Percentiles rank a stretch among this genome's conserved stretches.
These are phyloP conservation scores for Coemansia sp. DNA, from an alignment of 192 early-diverging fungal species.

Conservation along the genomic window DNA sequence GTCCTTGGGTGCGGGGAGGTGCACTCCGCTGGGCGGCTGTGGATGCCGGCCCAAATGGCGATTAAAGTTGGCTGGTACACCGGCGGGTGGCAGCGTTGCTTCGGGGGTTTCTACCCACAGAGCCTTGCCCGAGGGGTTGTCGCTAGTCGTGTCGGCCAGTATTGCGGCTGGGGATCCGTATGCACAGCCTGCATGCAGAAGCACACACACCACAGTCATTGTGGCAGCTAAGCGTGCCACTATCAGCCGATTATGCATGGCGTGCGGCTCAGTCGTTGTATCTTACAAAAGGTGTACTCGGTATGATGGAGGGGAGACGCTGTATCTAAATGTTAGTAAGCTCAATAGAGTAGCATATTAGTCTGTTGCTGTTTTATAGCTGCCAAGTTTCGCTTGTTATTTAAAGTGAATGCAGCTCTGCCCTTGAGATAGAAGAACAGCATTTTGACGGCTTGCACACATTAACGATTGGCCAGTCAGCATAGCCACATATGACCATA, in stretches of 20 bases:
- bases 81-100: constrained; percentile 14
- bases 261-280: not conserved
- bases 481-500: constrained; percentile 5
- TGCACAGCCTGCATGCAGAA: not conserved
- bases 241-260: constrained; percentile 1
- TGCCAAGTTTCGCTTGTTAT: not conserved
- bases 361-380: not conserved
- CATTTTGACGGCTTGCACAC: not conserved
- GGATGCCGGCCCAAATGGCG: constrained; percentile 14
- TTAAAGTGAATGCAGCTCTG: not conserved
- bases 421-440: not conserved
- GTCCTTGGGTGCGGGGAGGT: constrained; percentile 36
- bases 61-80: constrained; percentile 15
- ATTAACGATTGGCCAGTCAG: not conserved
- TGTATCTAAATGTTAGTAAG: not conserved
- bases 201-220: not conserved
- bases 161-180: constrained; percentile 7
- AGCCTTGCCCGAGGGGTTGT: constrained; percentile 1
- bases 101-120: constrained; percentile 41
- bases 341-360: not conserved
- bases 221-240: constrained; percentile 3
- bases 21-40: constrained; percentile 44
- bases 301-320: not conserved
- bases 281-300: not conserved
- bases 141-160: not conserved